Evolutionary conservation across 768 basidiomycete species (phyloP), one percentile per base, ranked within the genome.

Genomic region (Tephrocybe sp.): DNA sequence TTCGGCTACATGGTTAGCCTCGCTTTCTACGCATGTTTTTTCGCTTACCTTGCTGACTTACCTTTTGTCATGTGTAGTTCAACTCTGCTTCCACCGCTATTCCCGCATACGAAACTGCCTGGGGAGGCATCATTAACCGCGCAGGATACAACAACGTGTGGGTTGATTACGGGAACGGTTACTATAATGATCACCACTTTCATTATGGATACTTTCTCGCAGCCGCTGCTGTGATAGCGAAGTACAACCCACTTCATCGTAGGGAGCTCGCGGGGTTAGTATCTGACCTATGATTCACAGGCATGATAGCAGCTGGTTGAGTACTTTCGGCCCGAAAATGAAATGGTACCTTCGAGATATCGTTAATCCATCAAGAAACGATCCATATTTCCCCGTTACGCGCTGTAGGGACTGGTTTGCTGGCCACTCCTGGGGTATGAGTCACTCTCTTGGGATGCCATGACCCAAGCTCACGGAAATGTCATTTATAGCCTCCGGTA

Each of bases 101-200:
- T 14, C 62, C 67, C 2, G 69, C 69, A 1, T 70, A 67, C 41
- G 68, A 70, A 45, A 68, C 67, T 15, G 68, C 55, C 0, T 70
- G 69, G 69, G 69, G 69, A 26, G 69, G 69, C 26, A 65, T 70
- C 21, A 67, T 70, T 20, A 64, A 68, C 47, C 61, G 63, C 15
- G 58, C 67, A 10, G 66, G 66, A 0, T 65, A 62, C 24, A 62
- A 62, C 45, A 55, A 65, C 36, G 43, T 58, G 18, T 65, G 61
- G 50, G 61, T 67, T 7, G 69, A 70, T 46, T 70, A 56, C 25
- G 69, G 69, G n/a, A 70, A 70, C 48, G 68, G 66, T 17, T 70
- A 64, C 17, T 70, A 69, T 53, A 70, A 70, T 45, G 69, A 68
- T 43, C 66, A 70, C 38, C 68, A 69, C 45, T 70, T 70, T 56